These are phyloP conservation scores for Amborella trichopoda DNA, from an alignment of 164 flowering plant species.

Conservation along the genomic window DNA sequence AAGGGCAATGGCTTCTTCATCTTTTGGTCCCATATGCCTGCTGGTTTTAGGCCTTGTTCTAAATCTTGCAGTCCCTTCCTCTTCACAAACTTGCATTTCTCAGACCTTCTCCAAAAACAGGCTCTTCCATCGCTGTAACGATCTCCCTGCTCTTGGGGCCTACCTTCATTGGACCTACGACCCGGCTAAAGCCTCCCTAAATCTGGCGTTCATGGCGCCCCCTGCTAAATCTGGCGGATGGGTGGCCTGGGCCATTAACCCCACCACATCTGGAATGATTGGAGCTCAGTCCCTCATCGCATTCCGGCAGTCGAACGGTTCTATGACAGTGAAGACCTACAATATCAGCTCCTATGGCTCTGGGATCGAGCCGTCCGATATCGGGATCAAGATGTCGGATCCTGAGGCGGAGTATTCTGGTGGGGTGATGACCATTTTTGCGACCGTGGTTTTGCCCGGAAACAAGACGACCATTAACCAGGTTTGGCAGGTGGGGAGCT, in stretches of 20 bases:
- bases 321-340: neutral
- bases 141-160: constrained; percentile 1
- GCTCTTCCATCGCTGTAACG: constrained; percentile 1
- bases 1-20: too few species aligned
- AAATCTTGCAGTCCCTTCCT: too few species aligned
- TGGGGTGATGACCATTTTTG: constrained; percentile 31
- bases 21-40: too few species aligned
- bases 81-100: constrained; percentile 23
- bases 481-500: constrained; percentile 78
- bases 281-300: constrained; percentile 3
- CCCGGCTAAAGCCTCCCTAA: neutral
- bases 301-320: neutral
- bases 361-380: constrained; percentile 13
- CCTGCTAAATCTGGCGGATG: constrained; percentile 14
- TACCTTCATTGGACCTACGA: constrained; percentile 3
- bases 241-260: constrained; percentile 2
- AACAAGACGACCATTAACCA: constrained; percentile 31
- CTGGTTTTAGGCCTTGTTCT: too few species aligned
- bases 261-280: neutral
- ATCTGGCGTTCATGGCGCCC: neutral
- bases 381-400: constrained; percentile 14
- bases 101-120: constrained; percentile 11
- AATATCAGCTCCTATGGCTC: constrained; percentile 2
- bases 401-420: constrained; percentile 14
- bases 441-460: constrained; percentile 28